Evolutionary conservation across 805 yeast species (phyloP), one percentile per base, ranked within the genome.

Genomic region (Suhomyces faveliae): DNA sequence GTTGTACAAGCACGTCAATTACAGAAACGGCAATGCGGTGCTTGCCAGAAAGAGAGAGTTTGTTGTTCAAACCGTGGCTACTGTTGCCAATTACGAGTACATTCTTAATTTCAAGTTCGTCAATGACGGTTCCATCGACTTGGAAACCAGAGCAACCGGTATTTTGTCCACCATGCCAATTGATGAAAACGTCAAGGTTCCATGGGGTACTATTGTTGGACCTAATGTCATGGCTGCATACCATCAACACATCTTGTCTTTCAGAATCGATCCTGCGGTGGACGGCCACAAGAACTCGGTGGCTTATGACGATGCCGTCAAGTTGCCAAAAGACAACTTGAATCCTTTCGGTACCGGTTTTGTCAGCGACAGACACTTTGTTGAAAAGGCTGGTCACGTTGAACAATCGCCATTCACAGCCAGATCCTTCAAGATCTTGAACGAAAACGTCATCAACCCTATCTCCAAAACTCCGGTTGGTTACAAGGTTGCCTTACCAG

Each of bases 101-200:
- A 79, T 84, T 54, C 66, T 86, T 57, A 85, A 85, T 69, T 71
- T 83, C 62, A 79, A 85, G 62, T 82, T 87, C 60, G 87, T 83
- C 59, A 89, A 81, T 67, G 89, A 84, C 55, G 95, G 91, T 60
- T 83, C 84, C 46, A 83, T 87, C 58, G 83, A 82, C 54, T 82
- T 87, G 51, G 89, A 87, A 66, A 84, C 85, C 50, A 79, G 92
- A 71, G 94, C 94, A 51, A 87, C 95, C 49, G 95, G 95, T 76
- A 87, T 87, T 60, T 75, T 87, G 56, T 86, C 92, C 29, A 87
- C 95, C 50, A 85, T 84, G 85, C 89, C 90, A 58, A 81, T 85
- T 55, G 91, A 87, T 54, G 83, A 79, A 55, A 82, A 78, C 60
- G 77, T 76, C 51, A 76, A 70, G 46, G 87, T 84, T 51, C 86